Evolutionary conservation across 2,329 filamentous ascomycete species (phyloP).

Genomic region (Stachybotrys chlorohalonatus): DNA sequence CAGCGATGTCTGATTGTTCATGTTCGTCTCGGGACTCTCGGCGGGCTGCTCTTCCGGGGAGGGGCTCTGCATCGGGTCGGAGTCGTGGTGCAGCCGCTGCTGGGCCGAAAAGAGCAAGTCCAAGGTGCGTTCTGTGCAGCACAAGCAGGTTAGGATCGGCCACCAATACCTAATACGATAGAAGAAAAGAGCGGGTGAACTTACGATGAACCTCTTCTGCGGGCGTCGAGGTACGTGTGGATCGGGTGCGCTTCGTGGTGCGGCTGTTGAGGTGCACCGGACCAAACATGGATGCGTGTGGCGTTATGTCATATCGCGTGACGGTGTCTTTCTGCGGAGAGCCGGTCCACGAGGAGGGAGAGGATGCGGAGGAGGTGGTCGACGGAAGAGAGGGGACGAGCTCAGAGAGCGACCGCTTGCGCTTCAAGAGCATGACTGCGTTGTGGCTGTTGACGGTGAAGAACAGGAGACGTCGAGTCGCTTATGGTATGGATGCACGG

Average conservation of each 20-base stretch:
- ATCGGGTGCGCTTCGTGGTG: conserved; percentile 52
- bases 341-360: conserved; percentile 33
- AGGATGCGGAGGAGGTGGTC: conserved; percentile 28
- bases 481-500: no score
- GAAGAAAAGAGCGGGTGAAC: conserved; percentile 13
- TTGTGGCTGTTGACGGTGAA: not conserved
- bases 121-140: conserved; percentile 42
- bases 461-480: no score
- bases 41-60: conserved; percentile 2
- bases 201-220: conserved; percentile 46
- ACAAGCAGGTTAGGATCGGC: conserved; percentile 7
- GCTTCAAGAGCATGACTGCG: conserved; percentile 45
- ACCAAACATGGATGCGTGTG: conserved; percentile 15
- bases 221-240: conserved; percentile 49
- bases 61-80: conserved; percentile 1
- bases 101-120: conserved; percentile 50
- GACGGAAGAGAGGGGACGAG: conserved; percentile 36
- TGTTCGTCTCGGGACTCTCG: conserved; percentile 1
- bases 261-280: conserved; percentile 42
- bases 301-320: conserved; percentile 9
- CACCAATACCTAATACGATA: not conserved
- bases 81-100: conserved; percentile 16
- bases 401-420: conserved; percentile 54
- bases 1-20: conserved; percentile 37
- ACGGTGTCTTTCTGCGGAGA: conserved; percentile 19